Evolutionary conservation across 176 grass and related monocot species (phyloP).

Genomic region (Aegilops umbellulata): DNA sequence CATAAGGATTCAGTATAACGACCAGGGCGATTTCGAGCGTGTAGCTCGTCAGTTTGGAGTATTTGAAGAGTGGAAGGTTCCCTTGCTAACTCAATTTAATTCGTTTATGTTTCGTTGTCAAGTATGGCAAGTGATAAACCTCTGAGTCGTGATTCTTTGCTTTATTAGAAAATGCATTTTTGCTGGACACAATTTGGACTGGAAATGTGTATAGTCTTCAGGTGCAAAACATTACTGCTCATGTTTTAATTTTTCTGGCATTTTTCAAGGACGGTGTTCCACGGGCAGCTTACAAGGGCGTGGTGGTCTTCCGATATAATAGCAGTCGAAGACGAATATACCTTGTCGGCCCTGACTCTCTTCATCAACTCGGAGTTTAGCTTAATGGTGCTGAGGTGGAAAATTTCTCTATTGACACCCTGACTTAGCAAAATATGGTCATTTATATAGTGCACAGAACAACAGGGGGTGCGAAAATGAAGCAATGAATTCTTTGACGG

Average conservation of each 20-base stretch:
- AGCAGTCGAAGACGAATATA: slow-evolving; percentile 65
- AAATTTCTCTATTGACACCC: too few species aligned
- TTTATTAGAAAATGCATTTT: neutral
- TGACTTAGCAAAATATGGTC: too few species aligned
- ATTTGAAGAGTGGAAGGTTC: slow-evolving; percentile 99
- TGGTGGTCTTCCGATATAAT: slow-evolving; percentile 73
- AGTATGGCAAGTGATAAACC: too few species aligned
- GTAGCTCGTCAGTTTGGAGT: slow-evolving; percentile 92
- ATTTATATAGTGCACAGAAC: too few species aligned
- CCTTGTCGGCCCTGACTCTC: slow-evolving; percentile 61
- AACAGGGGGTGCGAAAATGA: too few species aligned
- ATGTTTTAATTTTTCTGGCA: neutral
- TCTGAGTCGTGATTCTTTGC: neutral
- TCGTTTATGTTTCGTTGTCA: too few species aligned
- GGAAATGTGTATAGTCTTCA: neutral
- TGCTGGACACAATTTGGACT: too few species aligned
- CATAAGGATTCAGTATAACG: slow-evolving; percentile 75
- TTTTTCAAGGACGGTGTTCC: slow-evolving; percentile 79
- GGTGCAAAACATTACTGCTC: neutral
- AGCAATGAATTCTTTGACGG: too few species aligned
- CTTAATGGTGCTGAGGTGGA: neutral
- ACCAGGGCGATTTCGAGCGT: slow-evolving; percentile 81
- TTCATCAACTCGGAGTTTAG: slow-evolving; percentile 50
- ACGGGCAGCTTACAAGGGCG: slow-evolving; percentile 92
- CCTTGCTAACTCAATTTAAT: slow-evolving; percentile 14